A percentile compares a stretch with the other conserved stretches of the same genome.
These are phyloP conservation scores for Leccinellum rugosiceps DNA, from an alignment of 768 basidiomycete genomes.

Conservation along the genomic window DNA sequence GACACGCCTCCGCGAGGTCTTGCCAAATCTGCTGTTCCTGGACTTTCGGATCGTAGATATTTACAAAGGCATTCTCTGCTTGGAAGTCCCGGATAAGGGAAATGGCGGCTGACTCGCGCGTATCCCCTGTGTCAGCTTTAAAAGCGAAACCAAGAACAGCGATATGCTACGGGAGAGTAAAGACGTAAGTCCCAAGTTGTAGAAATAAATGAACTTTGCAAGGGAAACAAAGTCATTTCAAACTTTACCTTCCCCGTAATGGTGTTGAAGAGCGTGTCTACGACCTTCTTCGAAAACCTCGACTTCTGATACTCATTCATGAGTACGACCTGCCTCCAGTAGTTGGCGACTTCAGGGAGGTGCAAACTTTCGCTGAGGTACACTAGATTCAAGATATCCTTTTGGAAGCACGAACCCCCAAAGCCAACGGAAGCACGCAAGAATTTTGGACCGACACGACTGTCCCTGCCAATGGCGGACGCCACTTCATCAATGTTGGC, in stretches of 20 bases:
- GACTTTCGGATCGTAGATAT: slow-evolving; percentile 92
- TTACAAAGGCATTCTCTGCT: slow-evolving; percentile 81
- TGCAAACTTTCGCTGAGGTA: slow-evolving; percentile 94
- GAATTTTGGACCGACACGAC: slow-evolving; percentile 93
- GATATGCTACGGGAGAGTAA: slow-evolving; percentile 56
- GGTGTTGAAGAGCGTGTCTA: slow-evolving; percentile 97
- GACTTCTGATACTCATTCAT: slow-evolving; percentile 99
- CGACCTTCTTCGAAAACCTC: slow-evolving; percentile 92
- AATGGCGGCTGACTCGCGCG: slow-evolving; percentile 95
- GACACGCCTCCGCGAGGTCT: slow-evolving; percentile 69
- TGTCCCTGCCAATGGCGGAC: slow-evolving; percentile 88
- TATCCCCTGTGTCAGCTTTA: slow-evolving; percentile 99
- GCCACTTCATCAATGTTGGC: slow-evolving; percentile 99
- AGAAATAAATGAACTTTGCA: not conserved
- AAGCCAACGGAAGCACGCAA: slow-evolving; percentile 95
- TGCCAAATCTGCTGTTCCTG: slow-evolving; percentile 82
- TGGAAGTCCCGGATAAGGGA: slow-evolving; percentile 93
- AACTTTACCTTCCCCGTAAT: slow-evolving; percentile 85
- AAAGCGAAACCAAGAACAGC: slow-evolving; percentile 98
- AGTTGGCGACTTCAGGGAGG: slow-evolving; percentile 93
- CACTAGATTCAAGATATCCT: slow-evolving; percentile 98
- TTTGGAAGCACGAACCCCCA: slow-evolving; percentile 99
- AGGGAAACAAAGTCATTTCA: not conserved
- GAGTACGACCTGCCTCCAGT: slow-evolving; percentile 96
- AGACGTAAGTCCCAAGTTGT: slow-evolving; percentile 2